phyloP scores from a whole-genome alignment of 1,284 basidiomycete species.

The Inonotus obliquus region DNA sequence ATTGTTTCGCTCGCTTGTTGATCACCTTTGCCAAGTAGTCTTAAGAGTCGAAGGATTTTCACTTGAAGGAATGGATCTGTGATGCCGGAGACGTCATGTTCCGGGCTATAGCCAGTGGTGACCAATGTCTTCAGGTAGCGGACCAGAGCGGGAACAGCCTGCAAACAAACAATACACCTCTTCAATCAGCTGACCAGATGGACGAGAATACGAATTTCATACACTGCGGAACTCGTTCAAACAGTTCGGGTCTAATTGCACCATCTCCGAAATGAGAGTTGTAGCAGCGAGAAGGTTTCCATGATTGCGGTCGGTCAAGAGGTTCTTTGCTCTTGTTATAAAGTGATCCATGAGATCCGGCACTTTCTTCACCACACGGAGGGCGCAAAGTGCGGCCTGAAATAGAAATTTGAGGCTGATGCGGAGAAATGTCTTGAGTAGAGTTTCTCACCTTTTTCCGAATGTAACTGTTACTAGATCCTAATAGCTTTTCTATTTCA shows the following conservation, averaged over 20 bases:
- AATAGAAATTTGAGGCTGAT: not conserved
- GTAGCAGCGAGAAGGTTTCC: conserved; percentile 93
- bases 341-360: conserved; percentile 97
- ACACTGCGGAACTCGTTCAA: conserved; percentile 89
- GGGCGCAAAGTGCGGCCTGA: conserved; percentile 94
- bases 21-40: conserved; percentile 85
- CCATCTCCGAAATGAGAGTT: conserved; percentile 95
- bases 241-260: conserved; percentile 69
- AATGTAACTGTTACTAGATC: conserved; percentile 98
- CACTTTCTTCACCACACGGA: conserved; percentile 94
- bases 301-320: conserved; percentile 95
- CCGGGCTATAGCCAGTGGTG: conserved; percentile 96
- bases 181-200: conserved; percentile 10
- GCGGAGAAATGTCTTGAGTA: conserved; percentile 7
- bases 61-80: conserved; percentile 99
- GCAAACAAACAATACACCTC: conserved; percentile 11
- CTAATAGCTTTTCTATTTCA: conserved; percentile 96
- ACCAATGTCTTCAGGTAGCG: conserved; percentile 94
- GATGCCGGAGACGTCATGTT: conserved; percentile 99
- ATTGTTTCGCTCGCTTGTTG: conserved; percentile 88
- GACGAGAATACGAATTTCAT: conserved; percentile 21
- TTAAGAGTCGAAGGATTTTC: conserved; percentile 92
- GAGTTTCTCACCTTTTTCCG: conserved; percentile 81
- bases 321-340: conserved; percentile 80
- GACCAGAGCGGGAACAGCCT: conserved; percentile 92